Base-by-base conservation (phyloP, 2,329 filamentous ascomycete species). In the Paecilomyces dactylethromorphus region DNA sequence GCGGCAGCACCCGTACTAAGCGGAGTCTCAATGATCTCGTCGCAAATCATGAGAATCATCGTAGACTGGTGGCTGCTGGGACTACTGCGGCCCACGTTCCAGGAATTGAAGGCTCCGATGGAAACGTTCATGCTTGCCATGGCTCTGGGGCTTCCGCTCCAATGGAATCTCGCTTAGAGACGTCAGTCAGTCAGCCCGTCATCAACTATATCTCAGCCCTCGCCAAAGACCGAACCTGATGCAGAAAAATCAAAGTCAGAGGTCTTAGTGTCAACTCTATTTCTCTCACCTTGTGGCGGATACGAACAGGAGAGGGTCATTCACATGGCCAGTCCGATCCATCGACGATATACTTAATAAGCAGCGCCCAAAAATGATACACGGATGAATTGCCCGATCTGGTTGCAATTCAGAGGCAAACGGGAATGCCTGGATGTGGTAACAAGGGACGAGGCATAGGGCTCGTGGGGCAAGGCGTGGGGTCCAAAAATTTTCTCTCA, bases 101-200 rank as follows among this genome's bases (percentile, higher is more conserved):
- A 45, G 35, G 39, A 45, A n/a, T 45, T n/a, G 39, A n/a, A n/a
- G n/a, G 39, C 39, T 29, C 26, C 26, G 26, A n/a, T 45, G n/a
- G 15, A 18, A 45, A 45, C n/a, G 35, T 18, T 45, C 35, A 45
- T 45, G 39, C 39, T n/a, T 39, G 33, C 33, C 12, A 39, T 39
- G 33, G 33, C 15, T 4, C 12, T 39, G 13, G 13, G 5, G 11
- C n/a, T 39, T 39, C 33, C 33, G 33, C 33, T 39, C 35, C 35
- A 39, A 39, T n/a, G 13, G 35, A 15, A n/a, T 18, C 3, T n/a
- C 13, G n/a, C 35, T 13, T 39, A 39, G 13, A 5, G 13, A 13
- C n/a, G 35, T 31, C 55, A 24, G 39, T 49, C 55, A 56, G 50
- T 56, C 55, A 52, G 55, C 26, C 26, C 39, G 35, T 29, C 55